These are phyloP conservation scores for Cladosporium sp. DNA, from an alignment of 2,329 filamentous ascomycete species.

Conservation along the genomic window DNA sequence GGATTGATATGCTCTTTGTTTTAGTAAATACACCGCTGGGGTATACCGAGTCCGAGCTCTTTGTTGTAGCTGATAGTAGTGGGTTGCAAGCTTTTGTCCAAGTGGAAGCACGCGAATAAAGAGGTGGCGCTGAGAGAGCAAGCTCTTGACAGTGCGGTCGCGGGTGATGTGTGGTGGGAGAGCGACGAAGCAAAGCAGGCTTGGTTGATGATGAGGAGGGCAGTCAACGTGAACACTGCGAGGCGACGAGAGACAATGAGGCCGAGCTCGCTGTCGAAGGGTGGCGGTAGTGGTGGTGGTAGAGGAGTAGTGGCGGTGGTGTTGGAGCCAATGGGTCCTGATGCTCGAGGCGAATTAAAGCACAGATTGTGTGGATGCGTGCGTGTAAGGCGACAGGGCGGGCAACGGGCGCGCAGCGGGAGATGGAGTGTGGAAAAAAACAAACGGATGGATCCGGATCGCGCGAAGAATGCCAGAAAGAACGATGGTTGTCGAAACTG, in stretches of 20 bases:
- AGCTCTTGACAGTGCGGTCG: constrained; percentile 8
- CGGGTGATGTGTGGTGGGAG: background rate
- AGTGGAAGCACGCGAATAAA: background rate
- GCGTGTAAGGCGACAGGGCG: background rate
- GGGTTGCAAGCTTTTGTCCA: constrained; percentile 1
- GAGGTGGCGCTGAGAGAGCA: constrained; percentile 6
- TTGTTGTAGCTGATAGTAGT: constrained; percentile 3
- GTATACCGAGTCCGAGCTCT: constrained; percentile 7
- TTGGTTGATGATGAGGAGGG: background rate
- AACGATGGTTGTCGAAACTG: background rate
- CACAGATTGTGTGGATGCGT: background rate
- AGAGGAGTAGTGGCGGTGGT: background rate
- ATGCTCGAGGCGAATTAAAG: constrained; percentile 11
- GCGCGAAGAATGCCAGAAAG: background rate
- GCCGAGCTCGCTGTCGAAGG: constrained; percentile 8
- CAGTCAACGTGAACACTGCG: background rate
- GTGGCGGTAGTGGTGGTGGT: background rate
- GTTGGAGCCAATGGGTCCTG: background rate
- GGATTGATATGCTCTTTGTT: constrained; percentile 5
- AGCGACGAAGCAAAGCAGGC: background rate
- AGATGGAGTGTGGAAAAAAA: no score
- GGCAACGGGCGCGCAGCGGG: background rate
- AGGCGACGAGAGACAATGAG: constrained; percentile 3
- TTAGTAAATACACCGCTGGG: constrained; percentile 9
- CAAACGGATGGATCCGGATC: background rate